phyloP scores from a whole-genome alignment of 2,329 filamentous ascomycete species.

The Talaromyces sp. region DNA sequence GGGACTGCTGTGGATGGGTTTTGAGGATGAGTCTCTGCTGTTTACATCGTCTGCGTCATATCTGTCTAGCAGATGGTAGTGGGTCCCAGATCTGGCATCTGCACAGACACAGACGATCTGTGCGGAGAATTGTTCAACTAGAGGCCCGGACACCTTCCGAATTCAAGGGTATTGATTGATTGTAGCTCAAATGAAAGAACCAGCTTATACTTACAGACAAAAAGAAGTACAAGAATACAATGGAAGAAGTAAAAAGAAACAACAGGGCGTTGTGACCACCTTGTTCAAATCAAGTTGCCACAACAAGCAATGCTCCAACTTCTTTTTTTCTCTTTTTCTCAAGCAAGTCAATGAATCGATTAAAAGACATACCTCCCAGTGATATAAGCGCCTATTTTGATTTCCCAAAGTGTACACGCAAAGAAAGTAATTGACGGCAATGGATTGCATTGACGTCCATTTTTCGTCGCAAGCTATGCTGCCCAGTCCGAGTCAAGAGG shows the following conservation, averaged over 20 bases:
- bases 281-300: neutral
- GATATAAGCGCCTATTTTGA: neutral
- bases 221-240: neutral
- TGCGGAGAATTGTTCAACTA: neutral
- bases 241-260: neutral
- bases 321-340: neutral
- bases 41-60: too few relatives aligned
- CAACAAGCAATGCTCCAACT: neutral
- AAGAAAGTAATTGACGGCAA: neutral
- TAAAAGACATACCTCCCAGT: slow-evolving; percentile 1
- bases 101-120: neutral
- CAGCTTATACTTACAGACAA: neutral
- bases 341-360: neutral
- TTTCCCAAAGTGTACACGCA: neutral
- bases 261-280: neutral
- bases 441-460: neutral
- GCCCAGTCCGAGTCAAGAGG: slow-evolving; percentile 44
- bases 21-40: neutral
- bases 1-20: slow-evolving; percentile 10
- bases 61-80: neutral
- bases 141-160: neutral
- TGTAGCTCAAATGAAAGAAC: neutral
- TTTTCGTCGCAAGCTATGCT: slow-evolving; percentile 21
- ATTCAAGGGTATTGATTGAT: slow-evolving; percentile 1
- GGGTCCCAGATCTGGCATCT: neutral